Conservation (phyloP, 2,329 filamentous ascomycete species). For the Alternaria angustiovoidea region DNA sequence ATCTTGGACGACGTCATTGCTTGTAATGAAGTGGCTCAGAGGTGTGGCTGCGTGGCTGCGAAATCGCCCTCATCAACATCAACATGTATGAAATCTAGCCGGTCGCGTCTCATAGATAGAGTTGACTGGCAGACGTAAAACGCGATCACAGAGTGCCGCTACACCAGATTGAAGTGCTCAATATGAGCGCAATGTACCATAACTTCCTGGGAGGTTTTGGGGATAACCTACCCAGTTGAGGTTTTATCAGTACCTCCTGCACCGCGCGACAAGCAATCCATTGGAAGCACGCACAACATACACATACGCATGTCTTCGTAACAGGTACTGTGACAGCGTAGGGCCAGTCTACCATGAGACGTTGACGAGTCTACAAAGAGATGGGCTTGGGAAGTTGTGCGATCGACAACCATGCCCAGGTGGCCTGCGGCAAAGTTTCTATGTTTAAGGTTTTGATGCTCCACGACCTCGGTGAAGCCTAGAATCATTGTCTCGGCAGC, state of each 20-base stretch:
- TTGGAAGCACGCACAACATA: background rate
- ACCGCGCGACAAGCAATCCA: background rate
- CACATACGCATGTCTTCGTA: background rate
- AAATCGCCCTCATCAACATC: background rate
- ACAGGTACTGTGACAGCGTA: background rate
- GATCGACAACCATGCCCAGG: background rate
- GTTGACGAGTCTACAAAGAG: background rate
- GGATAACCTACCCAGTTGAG: too few relatives aligned
- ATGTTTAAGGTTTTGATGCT: background rate
- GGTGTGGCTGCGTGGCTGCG: constrained; percentile 14
- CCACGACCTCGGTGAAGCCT: background rate
- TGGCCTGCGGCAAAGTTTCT: background rate
- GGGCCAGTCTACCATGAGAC: background rate
- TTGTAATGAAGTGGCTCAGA: constrained; percentile 11
- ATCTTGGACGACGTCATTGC: constrained; percentile 16
- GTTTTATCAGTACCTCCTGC: background rate
- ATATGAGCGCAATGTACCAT: too few relatives aligned
- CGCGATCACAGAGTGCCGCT: background rate
- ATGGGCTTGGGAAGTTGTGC: background rate
- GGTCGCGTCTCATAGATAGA: background rate
- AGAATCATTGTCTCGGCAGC: background rate
- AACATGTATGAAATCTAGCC: background rate
- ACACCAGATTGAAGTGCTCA: rapidly evolving
- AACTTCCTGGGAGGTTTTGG: background rate
- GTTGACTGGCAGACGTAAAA: background rate